Evolutionary conservation across 805 yeast genomes (phyloP).

Genomic region (Tetrapisispora arboricola): DNA sequence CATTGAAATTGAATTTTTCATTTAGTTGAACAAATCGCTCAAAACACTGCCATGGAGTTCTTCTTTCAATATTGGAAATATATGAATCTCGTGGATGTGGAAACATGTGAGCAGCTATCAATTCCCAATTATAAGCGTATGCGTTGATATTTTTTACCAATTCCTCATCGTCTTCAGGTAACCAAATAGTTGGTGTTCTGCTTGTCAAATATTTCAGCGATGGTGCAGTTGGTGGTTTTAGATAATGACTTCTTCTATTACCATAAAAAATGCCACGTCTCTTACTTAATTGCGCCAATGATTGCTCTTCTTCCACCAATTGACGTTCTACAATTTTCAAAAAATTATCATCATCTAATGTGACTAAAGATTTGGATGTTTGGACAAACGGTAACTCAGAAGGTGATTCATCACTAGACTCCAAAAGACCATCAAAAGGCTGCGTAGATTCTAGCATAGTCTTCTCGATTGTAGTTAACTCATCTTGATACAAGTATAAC

Average conservation of each 20-base stretch:
- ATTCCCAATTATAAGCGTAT: constrained; percentile 86
- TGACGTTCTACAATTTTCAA: constrained; percentile 45
- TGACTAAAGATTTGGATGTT: constrained; percentile 55
- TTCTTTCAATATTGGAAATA: constrained; percentile 79
- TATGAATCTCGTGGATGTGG: constrained; percentile 58
- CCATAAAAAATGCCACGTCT: constrained; percentile 36
- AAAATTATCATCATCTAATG: constrained; percentile 56
- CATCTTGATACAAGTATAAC: constrained; percentile 23
- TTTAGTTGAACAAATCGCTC: constrained; percentile 90
- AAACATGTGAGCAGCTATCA: constrained; percentile 72
- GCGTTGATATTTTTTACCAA: constrained; percentile 75
- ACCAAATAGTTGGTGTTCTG: constrained; percentile 91
- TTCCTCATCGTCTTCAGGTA: constrained; percentile 83
- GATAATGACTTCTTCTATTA: constrained; percentile 46
- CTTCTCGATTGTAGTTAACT: constrained; percentile 27
- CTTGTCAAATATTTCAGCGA: constrained; percentile 66
- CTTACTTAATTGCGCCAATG: constrained; percentile 26
- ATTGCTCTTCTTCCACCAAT: constrained; percentile 33
- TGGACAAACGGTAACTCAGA: constrained; percentile 36
- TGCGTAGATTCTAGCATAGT: constrained; percentile 29
- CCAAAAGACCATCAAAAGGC: constrained; percentile 20
- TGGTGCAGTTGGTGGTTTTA: constrained; percentile 91
- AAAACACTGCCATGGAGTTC: constrained; percentile 99
- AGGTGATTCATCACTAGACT: constrained; percentile 16
- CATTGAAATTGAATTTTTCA: constrained; percentile 76